These are phyloP conservation scores for Juglanconis oblonga DNA, from an alignment of 2,329 filamentous ascomycete genomes.

Conservation along the genomic window DNA sequence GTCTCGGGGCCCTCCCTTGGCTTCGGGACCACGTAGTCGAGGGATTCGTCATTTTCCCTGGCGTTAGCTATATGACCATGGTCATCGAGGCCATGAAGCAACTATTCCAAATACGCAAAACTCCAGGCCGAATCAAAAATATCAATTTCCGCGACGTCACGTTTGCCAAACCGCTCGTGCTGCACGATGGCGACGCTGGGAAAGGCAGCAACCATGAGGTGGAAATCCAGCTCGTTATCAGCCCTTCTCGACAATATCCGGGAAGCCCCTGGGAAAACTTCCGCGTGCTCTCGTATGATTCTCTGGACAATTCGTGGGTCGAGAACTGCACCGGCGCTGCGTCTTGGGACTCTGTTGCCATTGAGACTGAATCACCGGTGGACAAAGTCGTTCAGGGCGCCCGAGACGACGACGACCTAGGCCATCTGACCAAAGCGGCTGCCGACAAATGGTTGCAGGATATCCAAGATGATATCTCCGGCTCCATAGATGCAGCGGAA, in stretches of 20 bases:
- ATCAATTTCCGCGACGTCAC: background rate
- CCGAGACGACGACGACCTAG: background rate
- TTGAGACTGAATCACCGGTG: background rate
- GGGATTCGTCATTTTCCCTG: conserved; percentile 1
- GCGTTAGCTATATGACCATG: conserved; percentile 2
- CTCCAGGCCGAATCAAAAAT: too few species aligned
- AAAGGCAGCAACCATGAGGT: background rate
- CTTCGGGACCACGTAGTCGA: conserved; percentile 1
- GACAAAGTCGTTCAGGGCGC: background rate
- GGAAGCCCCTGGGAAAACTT: conserved; percentile 8
- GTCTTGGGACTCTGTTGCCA: background rate
- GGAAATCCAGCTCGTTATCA: conserved; percentile 7
- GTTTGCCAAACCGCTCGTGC: conserved; percentile 4
- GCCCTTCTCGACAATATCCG: background rate
- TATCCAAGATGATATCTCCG: background rate
- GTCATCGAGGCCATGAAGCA: conserved; percentile 2
- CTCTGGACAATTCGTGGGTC: background rate
- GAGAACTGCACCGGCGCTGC: conserved; percentile 2
- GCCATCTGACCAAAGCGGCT: background rate
- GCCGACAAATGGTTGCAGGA: background rate
- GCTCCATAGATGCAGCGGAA: background rate
- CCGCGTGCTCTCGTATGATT: background rate
- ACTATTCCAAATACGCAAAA: conserved; percentile 5
- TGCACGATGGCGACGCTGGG: background rate
- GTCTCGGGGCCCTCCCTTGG: background rate